Base-by-base conservation (phyloP, 1,284 basidiomycete genomes). In the Trametes polyzona region DNA sequence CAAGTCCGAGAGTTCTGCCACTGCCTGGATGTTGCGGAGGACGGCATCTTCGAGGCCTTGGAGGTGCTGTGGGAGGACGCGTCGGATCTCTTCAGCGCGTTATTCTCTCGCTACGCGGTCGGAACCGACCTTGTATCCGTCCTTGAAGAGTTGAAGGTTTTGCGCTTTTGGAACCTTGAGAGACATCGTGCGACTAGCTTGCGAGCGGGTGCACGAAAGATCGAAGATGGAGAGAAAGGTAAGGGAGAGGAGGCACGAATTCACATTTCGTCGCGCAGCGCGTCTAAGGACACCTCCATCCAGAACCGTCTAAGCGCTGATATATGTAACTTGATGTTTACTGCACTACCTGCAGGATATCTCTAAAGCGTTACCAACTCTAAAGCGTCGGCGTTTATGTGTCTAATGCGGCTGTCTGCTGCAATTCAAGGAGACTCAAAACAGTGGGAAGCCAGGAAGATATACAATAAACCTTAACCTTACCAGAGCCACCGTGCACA, bases 41-140 rank as follows among this genome's bases (percentile, higher is more conserved):
- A 95, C 91, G 14, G 95, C 94, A 71, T 98, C 95, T 72, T 98
- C 95, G 62, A 98, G 81, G 1, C 95, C 95, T 75, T 89, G 88
- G 43, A 93, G 78, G 70, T 95, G 88, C 91, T 95, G 73, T 55
- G n/a, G n/a, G n/a, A 68, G 65, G 44, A 57, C 49, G 58, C 58
- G 61, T 60, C 55, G 49, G 54, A 42, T 17, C 17, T 21, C 26
- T 21, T 40, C 19, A 47, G 26, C 30, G 23, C 29, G 30, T 1
- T n/a, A 17, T 29, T 30, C 41, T 47, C 19, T 30, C 24, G 33
- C 33, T 5, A 2, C 2, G 10, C 7, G 7, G 24, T n/a, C 3
- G 16, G 32, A 29, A 65, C 73, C 26, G 60, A 92, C 92, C 83
- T 95, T 96, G 83, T 93, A 95, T 21, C 93, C 94, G 42, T 94